phyloP scores from a whole-genome alignment of 176 grass and related monocot genomes.

The Tillandsia fasciculata region DNA sequence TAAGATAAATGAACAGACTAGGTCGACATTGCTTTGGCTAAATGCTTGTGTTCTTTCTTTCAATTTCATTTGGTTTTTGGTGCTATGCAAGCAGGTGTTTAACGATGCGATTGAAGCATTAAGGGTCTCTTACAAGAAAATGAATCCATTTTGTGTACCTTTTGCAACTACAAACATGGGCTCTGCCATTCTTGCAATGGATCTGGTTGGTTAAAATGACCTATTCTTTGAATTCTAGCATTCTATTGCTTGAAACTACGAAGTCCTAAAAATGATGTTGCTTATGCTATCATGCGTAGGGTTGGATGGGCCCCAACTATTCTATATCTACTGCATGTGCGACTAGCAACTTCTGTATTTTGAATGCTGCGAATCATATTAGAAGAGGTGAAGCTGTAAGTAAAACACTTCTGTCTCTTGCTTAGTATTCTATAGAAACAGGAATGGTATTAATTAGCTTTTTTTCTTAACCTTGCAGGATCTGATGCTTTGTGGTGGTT shows the following conservation, averaged over 20 bases:
- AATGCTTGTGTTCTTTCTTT: slow-evolving; percentile 2
- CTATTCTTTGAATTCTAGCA: background rate
- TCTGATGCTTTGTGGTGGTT: slow-evolving; percentile 99
- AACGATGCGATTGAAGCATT: slow-evolving; percentile 96
- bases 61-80: slow-evolving; percentile 15
- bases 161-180: slow-evolving; percentile 99
- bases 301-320: slow-evolving; percentile 99
- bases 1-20: background rate
- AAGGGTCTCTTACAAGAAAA: slow-evolving; percentile 96
- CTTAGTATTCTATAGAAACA: background rate
- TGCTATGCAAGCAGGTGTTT: slow-evolving; percentile 61
- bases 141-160: slow-evolving; percentile 98
- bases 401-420: slow-evolving; percentile 13
- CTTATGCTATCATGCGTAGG: slow-evolving; percentile 36
- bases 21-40: slow-evolving; percentile 1
- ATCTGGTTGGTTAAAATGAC: slow-evolving; percentile 53
- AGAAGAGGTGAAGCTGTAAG: slow-evolving; percentile 89
- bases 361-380: slow-evolving; percentile 97
- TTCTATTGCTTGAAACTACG: slow-evolving; percentile 7
- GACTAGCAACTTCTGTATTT: slow-evolving; percentile 99
- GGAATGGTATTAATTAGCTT: slow-evolving; percentile 12
- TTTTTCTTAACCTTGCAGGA: slow-evolving; percentile 49
- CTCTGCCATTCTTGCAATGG: slow-evolving; percentile 98
- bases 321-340: slow-evolving; percentile 99
- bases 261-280: slow-evolving; percentile 8